These are phyloP conservation scores for Ganoderma sp. DNA, from an alignment of 1,284 basidiomycete species.

Conservation along the genomic window DNA sequence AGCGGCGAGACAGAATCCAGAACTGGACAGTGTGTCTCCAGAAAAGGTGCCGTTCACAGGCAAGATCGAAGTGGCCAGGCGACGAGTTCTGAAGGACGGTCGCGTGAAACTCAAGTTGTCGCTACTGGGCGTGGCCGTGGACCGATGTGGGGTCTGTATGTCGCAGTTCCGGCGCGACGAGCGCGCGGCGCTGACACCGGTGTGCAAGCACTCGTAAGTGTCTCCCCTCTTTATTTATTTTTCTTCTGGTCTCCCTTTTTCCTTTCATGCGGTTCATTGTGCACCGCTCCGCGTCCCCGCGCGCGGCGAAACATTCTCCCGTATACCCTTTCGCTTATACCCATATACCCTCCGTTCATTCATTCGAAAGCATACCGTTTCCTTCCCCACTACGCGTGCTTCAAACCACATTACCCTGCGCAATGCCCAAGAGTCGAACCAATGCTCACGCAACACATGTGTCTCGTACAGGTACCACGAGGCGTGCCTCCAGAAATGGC, in stretches of 20 bases:
- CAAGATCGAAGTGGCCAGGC: conserved; percentile 66
- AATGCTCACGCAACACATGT: conserved; percentile 6
- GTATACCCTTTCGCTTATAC: conserved; percentile 1
- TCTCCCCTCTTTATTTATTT: too few species aligned
- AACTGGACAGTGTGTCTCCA: conserved; percentile 5
- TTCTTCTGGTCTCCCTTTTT: too few species aligned
- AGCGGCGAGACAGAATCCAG: conserved; percentile 39
- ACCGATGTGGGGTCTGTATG: conserved; percentile 82
- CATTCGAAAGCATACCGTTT: conserved; percentile 4
- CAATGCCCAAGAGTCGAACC: not conserved
- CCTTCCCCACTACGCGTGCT: conserved; percentile 3
- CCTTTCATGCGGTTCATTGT: conserved; percentile 1
- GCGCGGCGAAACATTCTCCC: not conserved
- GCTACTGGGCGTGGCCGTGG: conserved; percentile 74
- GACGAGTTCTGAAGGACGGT: conserved; percentile 71
- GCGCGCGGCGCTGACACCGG: conserved; percentile 60
- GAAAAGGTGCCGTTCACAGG: conserved; percentile 55
- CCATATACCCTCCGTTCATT: not conserved
- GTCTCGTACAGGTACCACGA: conserved; percentile 54
- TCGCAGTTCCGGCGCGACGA: conserved; percentile 74
- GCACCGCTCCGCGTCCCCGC: not conserved
- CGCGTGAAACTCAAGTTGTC: conserved; percentile 79
- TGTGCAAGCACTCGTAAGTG: conserved; percentile 74
- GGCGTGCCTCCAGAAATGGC: conserved; percentile 61
- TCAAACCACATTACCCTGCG: not conserved